Base-by-base conservation (phyloP, 768 basidiomycete genomes). In the Amanita pallidorosea region DNA sequence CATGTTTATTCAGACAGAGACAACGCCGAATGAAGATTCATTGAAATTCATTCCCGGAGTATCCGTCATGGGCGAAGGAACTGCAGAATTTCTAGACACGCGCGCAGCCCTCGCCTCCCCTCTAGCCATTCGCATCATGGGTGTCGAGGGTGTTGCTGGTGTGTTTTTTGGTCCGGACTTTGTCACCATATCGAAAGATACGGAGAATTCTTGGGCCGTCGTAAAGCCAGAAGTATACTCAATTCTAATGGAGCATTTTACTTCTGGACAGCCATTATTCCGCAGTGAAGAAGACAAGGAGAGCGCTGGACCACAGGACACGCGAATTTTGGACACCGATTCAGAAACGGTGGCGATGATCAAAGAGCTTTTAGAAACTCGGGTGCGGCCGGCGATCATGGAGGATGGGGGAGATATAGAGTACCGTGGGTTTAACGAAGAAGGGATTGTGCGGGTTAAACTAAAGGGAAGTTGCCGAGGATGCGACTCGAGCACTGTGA, bases 361-460 rank as follows among this genome's bases (percentile, higher is more conserved):
- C 58, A 99, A 99, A 65, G 96, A 99, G 63, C 64, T 98, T 35
- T 70, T 99, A 45, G 95, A 97, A 63, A 98, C 94, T 2, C 72
- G 96, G 12, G 92, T 99, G 15, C 72, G 96, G 49, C 96, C 96
- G 5, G 89, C 93, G 4, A 98, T 99, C 54, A 94, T 94, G 88
- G 96, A 98, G 65, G 95, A 99, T 51, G 96, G 96, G 0, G 96
- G 96, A 2, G 96, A 98, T 63, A 93, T 99, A 52, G 95, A 98
- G 67, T 99, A 88, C 64, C 79, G 85, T 33, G 93, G 90, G 3
- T 95, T 98, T 60, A 76, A 79, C 45, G 90, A 95, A 56, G 88
- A 70, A 20, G 88, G 88, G 0, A 60, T 88, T 27, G 95, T 99
- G 5, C 79, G 78, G 62, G 74, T 99, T 27, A 95, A 87, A 65